Percentiles rank a stretch among this genome's conserved stretches.
Evolutionary conservation across 2,329 filamentous ascomycete species (phyloP).

Genomic region (Clarireedia sp.): DNA sequence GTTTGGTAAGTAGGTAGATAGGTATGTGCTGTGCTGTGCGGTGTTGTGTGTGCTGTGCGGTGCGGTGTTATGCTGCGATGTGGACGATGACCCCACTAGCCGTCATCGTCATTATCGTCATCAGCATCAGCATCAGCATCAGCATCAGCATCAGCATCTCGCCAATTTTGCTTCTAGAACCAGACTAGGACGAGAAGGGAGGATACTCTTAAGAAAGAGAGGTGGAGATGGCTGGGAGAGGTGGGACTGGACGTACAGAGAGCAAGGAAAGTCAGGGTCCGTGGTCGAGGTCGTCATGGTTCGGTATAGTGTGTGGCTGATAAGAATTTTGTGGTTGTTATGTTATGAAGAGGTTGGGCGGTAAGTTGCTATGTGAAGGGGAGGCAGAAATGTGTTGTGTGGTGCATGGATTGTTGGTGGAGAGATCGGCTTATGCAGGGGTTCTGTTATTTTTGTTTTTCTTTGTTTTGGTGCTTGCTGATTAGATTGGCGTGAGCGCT

Average conservation of each 20-base stretch:
- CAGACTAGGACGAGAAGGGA: too few relatives aligned
- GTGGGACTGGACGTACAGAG: conserved; percentile 42
- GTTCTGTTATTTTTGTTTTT: neutral
- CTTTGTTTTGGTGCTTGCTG: neutral
- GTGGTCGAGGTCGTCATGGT: neutral
- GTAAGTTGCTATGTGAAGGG: neutral
- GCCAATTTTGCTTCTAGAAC: too few relatives aligned
- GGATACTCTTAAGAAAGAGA: too few relatives aligned
- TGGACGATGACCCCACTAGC: too few relatives aligned
- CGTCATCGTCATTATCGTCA: too few relatives aligned
- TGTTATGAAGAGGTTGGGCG: neutral
- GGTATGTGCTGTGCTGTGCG: conserved; percentile 9
- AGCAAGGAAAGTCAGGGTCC: conserved; percentile 52
- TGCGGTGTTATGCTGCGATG: conserved; percentile 10
- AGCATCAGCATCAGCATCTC: too few relatives aligned
- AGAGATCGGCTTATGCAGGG: neutral
- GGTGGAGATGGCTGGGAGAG: neutral
- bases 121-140: too few relatives aligned
- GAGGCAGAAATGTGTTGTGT: neutral
- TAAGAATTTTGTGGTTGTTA: neutral
- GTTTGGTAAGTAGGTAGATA: neutral
- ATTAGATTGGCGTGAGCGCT: neutral
- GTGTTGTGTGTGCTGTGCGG: conserved; percentile 4
- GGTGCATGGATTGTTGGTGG: neutral
- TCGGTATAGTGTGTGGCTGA: neutral